Base-by-base conservation (phyloP, 768 basidiomycete species). In the Nevesoporus exiguus region DNA sequence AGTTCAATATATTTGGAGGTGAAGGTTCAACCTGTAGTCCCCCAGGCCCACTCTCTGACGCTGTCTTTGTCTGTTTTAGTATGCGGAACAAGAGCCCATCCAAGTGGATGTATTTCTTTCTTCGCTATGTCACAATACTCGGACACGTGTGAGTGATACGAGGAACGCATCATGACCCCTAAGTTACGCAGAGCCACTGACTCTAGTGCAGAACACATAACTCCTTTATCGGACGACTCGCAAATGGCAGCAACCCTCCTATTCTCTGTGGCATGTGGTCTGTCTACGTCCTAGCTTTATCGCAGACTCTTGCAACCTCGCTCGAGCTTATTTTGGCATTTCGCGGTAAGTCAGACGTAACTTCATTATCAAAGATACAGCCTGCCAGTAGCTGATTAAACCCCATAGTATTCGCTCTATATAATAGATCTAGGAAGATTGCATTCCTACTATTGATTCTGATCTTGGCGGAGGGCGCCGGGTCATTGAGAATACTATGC, bases 31-130 rank as follows among this genome's bases (percentile, higher is more conserved):
- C n/a, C 30, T 0, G 15, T 34, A 9, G 31, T 54, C 36, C 6
- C 47, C 24, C 17, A 14, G 10, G 17, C 21, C 9, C 5, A 9
- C 29, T 34, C 24, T 7, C 37, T 51, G 34, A 65, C 8, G 8
- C 21, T 10, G 30, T 47, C 6, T 30, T 45, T 21, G 15, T 6
- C 15, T 15, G 10, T 21, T 14, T 14, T 33, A 72, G 72, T 17
- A 72, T 70, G 58, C 58, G 53, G 7, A 61, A 61, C 19, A 49
- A 27, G 19, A 63, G 36, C 10, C 51, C 48, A 3, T 59, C 64
- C 29, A 73, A 68, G 47, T 72, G 71, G 69, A 17, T 63, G n/a
- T 67, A 67, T 21, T 42, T 67, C 22, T 60, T 63, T 43, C 52
- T 70, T 56, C 68, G 58, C 27, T 69, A 70, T 56, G 39, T 47